Percentiles rank a stretch among this genome's conserved stretches.
Evolutionary conservation across 2,329 filamentous ascomycete species (phyloP).

Genomic region (Lecanosticta acicola): DNA sequence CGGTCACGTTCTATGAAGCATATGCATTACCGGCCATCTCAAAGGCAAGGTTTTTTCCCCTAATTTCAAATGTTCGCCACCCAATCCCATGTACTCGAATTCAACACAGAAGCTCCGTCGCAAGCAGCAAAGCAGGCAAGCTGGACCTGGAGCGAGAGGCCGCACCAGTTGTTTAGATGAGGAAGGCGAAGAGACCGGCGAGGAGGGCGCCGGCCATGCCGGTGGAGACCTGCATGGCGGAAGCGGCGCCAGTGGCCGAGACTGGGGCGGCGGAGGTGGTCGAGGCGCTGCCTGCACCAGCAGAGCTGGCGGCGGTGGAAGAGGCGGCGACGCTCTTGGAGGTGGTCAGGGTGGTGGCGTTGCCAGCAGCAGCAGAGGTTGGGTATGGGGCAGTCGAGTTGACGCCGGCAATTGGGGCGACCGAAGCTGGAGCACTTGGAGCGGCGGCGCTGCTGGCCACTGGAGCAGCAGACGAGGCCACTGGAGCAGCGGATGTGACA

Average conservation of each 20-base stretch:
- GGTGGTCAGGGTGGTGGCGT: slow-evolving; percentile 15
- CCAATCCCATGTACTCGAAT: not conserved
- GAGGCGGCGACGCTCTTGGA: slow-evolving; percentile 9
- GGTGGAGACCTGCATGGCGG: slow-evolving; percentile 11
- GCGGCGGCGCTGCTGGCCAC: slow-evolving; percentile 10
- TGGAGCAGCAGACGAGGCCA: slow-evolving; percentile 7
- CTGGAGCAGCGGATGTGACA: slow-evolving; percentile 4
- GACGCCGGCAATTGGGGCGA: slow-evolving; percentile 6
- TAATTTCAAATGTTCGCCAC: slow-evolving; percentile 1
- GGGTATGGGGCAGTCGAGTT: slow-evolving; percentile 16
- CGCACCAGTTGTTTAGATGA: slow-evolving; percentile 9
- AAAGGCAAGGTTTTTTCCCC: not conserved
- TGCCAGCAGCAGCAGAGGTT: slow-evolving; percentile 6
- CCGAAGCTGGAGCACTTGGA: slow-evolving; percentile 7
- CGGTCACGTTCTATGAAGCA: not conserved
- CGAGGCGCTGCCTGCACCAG: slow-evolving; percentile 11
- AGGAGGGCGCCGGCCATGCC: slow-evolving; percentile 12
- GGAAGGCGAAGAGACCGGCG: slow-evolving; percentile 15
- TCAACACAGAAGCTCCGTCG: not conserved
- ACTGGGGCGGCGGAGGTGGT: slow-evolving; percentile 4
- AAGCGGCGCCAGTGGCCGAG: slow-evolving; percentile 7
- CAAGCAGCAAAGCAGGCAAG: not conserved
- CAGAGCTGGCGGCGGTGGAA: slow-evolving; percentile 8
- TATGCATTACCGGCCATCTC: not conserved
- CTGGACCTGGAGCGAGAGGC: not conserved